phyloP scores from a whole-genome alignment of 805 yeast species.

The Vanderwaltozyma tropicalis region DNA sequence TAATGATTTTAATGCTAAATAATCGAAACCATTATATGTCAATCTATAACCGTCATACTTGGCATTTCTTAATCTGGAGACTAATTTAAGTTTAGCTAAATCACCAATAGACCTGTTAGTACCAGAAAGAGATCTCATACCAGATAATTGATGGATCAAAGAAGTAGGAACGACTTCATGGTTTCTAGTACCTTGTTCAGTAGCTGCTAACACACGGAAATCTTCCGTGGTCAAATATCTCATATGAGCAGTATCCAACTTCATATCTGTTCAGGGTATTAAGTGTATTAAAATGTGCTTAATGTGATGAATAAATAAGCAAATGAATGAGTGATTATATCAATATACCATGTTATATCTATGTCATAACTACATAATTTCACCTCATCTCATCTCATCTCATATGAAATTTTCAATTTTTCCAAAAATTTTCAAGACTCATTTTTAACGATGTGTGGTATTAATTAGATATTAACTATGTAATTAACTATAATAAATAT shows the following conservation, averaged over 20 bases:
- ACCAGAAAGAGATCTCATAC: conserved; percentile 62
- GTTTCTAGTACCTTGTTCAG: conserved; percentile 81
- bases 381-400: conserved; percentile 11
- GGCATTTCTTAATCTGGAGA: conserved; percentile 75
- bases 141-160: conserved; percentile 71
- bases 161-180: conserved; percentile 92
- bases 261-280: conserved; percentile 42
- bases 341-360: neutral
- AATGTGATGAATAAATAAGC: too few species aligned
- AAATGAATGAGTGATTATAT: too few species aligned
- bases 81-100: conserved; percentile 73
- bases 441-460: neutral
- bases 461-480: too few species aligned
- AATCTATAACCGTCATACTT: conserved; percentile 90
- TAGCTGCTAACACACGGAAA: conserved; percentile 78
- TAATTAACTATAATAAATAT: neutral
- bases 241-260: conserved; percentile 88
- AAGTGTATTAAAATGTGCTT: neutral
- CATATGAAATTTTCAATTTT: neutral
- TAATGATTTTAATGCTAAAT: conserved; percentile 79
- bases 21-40: conserved; percentile 86
- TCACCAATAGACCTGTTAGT: conserved; percentile 74
- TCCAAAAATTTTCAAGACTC: too few species aligned
- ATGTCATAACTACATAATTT: neutral
- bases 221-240: conserved; percentile 86